Evolutionary conservation across 352 stramenopile genomes (phyloP), one percentile per base, ranked within the genome.

Genomic region (Globisporangium iwayamae): DNA sequence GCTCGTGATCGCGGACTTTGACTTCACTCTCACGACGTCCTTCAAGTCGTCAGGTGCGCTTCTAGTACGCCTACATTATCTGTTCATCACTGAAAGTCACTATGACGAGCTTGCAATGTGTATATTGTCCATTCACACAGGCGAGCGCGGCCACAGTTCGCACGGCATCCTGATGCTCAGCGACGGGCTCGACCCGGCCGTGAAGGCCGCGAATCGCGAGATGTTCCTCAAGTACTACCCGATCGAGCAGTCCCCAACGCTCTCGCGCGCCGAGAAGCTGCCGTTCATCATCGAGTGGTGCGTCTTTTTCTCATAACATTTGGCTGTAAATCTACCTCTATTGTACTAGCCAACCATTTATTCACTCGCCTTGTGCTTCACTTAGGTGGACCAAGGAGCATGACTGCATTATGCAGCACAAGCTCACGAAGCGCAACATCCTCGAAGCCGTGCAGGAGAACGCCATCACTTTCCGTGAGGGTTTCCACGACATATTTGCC

Each of bases 1-100:
- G 30, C 55, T 93, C 51, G 73, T 93, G 58, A 90, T 93, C 50
- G 71, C 81, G 36, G 83, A 93, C 51, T 93, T 93, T 65, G 84
- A 93, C 65, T 79, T 83, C 55, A 93, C 81, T 38, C 64, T 92
- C 43, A 90, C 83, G 53, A 74, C 79, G 47, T 79, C 72, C 60
- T 82, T 68, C 57, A 74, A 74, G 38, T 51, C 68, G 16, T 58
- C 22, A 1, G 71, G 71, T 70, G 20, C 45, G 68, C 25, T 56
- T 30, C 3, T 8, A 52, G 20, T 20, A 4, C 16, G 7, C 7
- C 6, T 4, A 18, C 2, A 28, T 4, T 13, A n/a, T 0, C 46
- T 30, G 1, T 36, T 4, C 32, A 36, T 36, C 2, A 28, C 25
- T 28, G 32, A 8, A 8, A 36, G 32, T 8, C 32, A 8, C 32